These are phyloP conservation scores for Thymus mandschuricus DNA, from an alignment of 257 asterid species.

Conservation along the genomic window DNA sequence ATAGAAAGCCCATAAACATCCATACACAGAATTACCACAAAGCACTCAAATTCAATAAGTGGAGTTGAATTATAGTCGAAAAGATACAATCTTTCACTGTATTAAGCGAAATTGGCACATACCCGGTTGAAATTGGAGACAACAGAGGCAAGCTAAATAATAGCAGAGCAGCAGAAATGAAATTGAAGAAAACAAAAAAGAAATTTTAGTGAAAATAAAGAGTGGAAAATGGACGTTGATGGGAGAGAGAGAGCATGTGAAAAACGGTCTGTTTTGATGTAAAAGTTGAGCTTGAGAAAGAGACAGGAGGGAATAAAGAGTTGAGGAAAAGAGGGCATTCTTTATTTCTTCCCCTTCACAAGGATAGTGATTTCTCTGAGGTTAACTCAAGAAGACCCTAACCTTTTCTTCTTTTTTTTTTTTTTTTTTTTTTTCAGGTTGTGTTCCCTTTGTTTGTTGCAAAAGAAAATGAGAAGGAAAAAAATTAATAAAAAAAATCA, in stretches of 20 bases:
- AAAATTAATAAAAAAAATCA: no score
- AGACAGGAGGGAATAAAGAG: constrained; percentile 28
- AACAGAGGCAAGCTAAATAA: constrained; percentile 19
- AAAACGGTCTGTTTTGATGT: neutral
- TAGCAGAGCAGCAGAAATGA: neutral
- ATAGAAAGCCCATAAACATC: constrained; percentile 21
- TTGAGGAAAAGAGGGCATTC: neutral
- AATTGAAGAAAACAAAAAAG: neutral
- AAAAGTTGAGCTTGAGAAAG: constrained; percentile 13
- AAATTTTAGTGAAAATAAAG: neutral
- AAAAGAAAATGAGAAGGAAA: no score
- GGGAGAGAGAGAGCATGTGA: constrained; percentile 26
- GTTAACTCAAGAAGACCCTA: no score
- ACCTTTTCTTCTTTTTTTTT: no score
- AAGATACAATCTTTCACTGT: neutral
- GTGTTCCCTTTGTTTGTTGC: no score
- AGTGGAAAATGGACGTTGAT: neutral
- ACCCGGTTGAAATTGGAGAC: constrained; percentile 52
- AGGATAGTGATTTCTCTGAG: no score
- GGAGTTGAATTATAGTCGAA: constrained; percentile 11
- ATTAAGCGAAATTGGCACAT: constrained; percentile 36
- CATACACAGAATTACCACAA: neutral
- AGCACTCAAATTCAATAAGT: constrained; percentile 24
- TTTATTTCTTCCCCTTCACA: no score
- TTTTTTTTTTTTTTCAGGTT: no score